Evolutionary conservation across 2,329 filamentous ascomycete genomes (phyloP), one percentile per base, ranked within the genome.

Genomic region (Colletotrichum sp.): DNA sequence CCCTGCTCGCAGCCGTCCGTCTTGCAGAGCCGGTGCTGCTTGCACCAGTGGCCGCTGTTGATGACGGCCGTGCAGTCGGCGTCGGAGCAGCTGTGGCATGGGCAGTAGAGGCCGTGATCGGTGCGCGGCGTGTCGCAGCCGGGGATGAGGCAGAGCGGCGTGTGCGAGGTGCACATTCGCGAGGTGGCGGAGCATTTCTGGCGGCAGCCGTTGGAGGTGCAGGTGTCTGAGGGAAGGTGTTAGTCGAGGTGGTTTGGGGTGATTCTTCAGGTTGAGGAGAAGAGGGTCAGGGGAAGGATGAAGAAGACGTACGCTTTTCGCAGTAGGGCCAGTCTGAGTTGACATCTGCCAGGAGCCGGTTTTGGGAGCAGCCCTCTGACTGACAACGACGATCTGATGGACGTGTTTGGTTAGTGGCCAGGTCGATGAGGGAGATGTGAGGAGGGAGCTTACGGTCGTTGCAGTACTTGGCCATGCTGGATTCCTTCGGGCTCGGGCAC

Each of bases 41-140:
- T 57, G 39, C 79, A 80, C 78, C 78, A 80, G 65, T 71, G 49
- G 13, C 76, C 78, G 28, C 71, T 69, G 69, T 30, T 60, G n/a
- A 78, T 78, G 36, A 78, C 75, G n/a, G 21, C 28, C 7, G 66
- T 55, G 49, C 79, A 80, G 55, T 74, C 69, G 16, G 13, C 15
- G 21, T 72, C 62, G 44, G 57, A 21, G 55, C 79, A 80, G 67
- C 68, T 77, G 60, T 80, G 79, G 6, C 52, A 18, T 6, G 64
- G 13, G 24, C 79, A 80, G 55, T 75, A 78, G 12, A 71, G 63
- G 34, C 77, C 78, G 8, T 66, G 55, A 6, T 64, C 63, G 30
- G 72, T 67, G 28, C 70, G 72, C 2, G 74, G 72, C 8, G 69
- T 70, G 13, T 32, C 65, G 60, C 79, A 80, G 13, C 55, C 32